Conservation (phyloP, 805 yeast genomes). For the Metschnikowia similis region DNA sequence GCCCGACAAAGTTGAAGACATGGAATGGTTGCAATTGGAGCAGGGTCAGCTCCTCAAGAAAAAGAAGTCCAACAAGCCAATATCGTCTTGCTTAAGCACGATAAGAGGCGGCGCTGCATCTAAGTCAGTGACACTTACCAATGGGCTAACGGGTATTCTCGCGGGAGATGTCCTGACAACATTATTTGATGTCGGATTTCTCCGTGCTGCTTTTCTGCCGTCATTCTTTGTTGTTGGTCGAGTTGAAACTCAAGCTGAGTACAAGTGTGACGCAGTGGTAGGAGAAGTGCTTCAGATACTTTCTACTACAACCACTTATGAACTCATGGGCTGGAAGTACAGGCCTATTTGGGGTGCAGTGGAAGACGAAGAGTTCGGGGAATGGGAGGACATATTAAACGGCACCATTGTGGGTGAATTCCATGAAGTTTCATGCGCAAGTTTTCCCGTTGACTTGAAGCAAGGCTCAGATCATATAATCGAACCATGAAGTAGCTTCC, state of each 20-base stretch:
- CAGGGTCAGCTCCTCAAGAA: conserved; percentile 3
- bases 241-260: conserved; percentile 9
- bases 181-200: background rate
- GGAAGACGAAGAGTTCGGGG: background rate
- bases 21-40: conserved; percentile 10
- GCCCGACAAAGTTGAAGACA: background rate
- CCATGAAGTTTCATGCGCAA: conserved; percentile 8
- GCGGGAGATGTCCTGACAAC: conserved; percentile 1
- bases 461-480: background rate
- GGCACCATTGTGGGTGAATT: background rate
- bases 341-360: background rate
- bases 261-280: conserved; percentile 6
- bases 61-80: background rate
- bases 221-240: background rate
- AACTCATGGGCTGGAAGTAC: conserved; percentile 6
- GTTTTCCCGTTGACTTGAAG: background rate
- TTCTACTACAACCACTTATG: conserved; percentile 1
- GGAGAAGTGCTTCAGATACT: conserved; percentile 11
- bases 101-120: conserved; percentile 7
- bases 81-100: conserved; percentile 7
- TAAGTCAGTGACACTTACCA: conserved; percentile 4
- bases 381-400: conserved; percentile 5
- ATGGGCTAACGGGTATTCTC: background rate
- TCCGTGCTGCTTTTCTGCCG: conserved; percentile 3
- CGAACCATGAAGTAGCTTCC: too few relatives aligned